Evolutionary conservation across 805 yeast genomes (phyloP).

Genomic region (Candida khao-thaluensis): DNA sequence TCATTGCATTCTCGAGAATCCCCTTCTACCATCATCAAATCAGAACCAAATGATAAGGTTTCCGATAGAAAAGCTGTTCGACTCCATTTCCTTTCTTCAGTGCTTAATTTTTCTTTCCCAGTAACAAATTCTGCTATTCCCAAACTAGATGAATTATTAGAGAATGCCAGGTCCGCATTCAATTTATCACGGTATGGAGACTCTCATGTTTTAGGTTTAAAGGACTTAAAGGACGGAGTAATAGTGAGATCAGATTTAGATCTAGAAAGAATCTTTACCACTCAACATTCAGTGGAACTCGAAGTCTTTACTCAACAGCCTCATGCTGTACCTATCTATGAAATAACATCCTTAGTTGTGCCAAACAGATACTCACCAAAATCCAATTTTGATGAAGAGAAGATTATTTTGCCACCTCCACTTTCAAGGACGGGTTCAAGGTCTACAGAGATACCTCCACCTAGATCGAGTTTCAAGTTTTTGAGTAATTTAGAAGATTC

Average conservation of each 20-base stretch:
- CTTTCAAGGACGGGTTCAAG: constrained; percentile 12
- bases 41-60: constrained; percentile 25
- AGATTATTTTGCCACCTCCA: constrained; percentile 38
- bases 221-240: constrained; percentile 24
- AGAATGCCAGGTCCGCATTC: constrained; percentile 74
- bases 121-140: constrained; percentile 74
- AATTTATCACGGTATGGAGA: constrained; percentile 25
- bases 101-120: constrained; percentile 65
- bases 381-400: constrained; percentile 17
- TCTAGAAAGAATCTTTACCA: constrained; percentile 35
- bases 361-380: constrained; percentile 16
- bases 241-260: constrained; percentile 35
- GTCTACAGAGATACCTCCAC: constrained; percentile 13
- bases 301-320: constrained; percentile 37
- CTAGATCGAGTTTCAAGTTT: constrained; percentile 17
- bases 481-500: constrained; percentile 22
- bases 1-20: not conserved
- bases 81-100: constrained; percentile 52
- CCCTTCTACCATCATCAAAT: not conserved
- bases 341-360: constrained; percentile 32
- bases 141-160: constrained; percentile 69
- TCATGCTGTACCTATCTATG: constrained; percentile 36
- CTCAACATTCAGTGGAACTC: constrained; percentile 31
- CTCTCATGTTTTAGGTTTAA: constrained; percentile 25
- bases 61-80: constrained; percentile 28